These are phyloP conservation scores for Microbotryomycetes sp. DNA, from an alignment of 1,284 basidiomycete genomes.

Conservation along the genomic window DNA sequence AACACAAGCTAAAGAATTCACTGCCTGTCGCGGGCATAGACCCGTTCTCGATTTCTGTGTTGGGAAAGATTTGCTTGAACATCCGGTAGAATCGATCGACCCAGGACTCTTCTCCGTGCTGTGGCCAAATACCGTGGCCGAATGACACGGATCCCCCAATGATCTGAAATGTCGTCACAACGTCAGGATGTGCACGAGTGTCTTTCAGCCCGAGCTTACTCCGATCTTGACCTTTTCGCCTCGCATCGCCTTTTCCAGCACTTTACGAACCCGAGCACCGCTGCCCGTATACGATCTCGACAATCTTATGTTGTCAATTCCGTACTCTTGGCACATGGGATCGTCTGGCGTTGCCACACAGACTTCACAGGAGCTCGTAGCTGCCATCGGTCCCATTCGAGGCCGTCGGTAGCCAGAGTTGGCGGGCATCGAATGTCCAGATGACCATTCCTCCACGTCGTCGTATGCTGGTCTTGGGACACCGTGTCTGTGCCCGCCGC, in stretches of 20 bases:
- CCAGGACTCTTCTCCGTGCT: not conserved
- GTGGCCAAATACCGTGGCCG: not conserved
- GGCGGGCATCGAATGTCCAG: too few relatives aligned
- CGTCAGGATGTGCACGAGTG: not conserved
- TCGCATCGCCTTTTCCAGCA: slow-evolving; percentile 22
- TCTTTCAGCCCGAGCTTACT: not conserved
- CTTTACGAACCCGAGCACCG: slow-evolving; percentile 21
- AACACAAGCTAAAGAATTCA: slow-evolving; percentile 20
- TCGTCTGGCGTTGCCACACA: slow-evolving; percentile 9
- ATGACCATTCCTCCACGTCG: too few relatives aligned
- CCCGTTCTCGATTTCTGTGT: not conserved
- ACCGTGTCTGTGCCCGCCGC: too few relatives aligned
- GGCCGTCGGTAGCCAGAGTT: too few relatives aligned
- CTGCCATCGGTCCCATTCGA: not conserved
- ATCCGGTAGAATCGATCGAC: not conserved
- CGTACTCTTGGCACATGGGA: slow-evolving; percentile 23
- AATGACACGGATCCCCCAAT: slow-evolving; percentile 28
- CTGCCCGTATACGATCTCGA: slow-evolving; percentile 26
- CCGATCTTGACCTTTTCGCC: slow-evolving; percentile 27
- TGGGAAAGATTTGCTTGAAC: not conserved
- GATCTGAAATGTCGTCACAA: not conserved
- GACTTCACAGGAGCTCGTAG: not conserved
- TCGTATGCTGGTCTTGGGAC: too few relatives aligned
- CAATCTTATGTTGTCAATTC: slow-evolving; percentile 22
- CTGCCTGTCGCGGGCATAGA: not conserved